Conservation (phyloP, 441 rosid genomes). For the Populus trichocarpa region DNA sequence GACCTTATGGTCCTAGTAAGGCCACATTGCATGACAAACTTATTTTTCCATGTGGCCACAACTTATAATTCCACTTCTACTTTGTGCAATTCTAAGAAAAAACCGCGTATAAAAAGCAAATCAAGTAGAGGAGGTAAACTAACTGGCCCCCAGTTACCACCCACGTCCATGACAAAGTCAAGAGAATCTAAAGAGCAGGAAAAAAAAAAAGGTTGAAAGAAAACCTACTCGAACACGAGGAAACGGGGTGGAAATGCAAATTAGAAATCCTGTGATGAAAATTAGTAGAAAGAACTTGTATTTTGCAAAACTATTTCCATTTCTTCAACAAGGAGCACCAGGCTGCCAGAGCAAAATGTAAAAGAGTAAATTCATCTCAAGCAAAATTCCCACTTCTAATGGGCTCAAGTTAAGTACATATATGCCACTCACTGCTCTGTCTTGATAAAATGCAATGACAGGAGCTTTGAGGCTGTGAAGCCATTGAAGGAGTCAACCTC, state of each 20-base stretch:
- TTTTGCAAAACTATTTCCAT: constrained; percentile 4
- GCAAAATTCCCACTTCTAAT: constrained; percentile 24
- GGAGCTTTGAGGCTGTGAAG: constrained; percentile 44
- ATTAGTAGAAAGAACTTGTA: not conserved
- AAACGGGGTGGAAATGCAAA: not conserved
- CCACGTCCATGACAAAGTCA: not conserved
- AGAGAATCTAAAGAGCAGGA: not conserved
- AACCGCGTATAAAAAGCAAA: not conserved
- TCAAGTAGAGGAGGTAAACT: not conserved
- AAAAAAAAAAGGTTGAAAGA: not conserved
- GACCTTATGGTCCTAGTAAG: constrained; percentile 11
- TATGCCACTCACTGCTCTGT: constrained; percentile 36
- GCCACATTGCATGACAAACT: constrained; percentile 8
- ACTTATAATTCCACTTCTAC: constrained; percentile 14
- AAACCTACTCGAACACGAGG: not conserved
- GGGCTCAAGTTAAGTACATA: constrained; percentile 25
- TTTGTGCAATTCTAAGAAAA: not conserved
- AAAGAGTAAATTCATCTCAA: not conserved
- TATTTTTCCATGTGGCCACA: constrained; percentile 16
- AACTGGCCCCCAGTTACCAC: not conserved
- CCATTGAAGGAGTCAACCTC: constrained; percentile 48
- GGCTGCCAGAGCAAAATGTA: constrained; percentile 5
- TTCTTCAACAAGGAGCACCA: constrained; percentile 8
- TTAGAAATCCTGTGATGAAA: not conserved
- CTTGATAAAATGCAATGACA: constrained; percentile 48